Base-by-base conservation (phyloP, 2,329 filamentous ascomycete genomes). In the Didymella keratinophila region DNA sequence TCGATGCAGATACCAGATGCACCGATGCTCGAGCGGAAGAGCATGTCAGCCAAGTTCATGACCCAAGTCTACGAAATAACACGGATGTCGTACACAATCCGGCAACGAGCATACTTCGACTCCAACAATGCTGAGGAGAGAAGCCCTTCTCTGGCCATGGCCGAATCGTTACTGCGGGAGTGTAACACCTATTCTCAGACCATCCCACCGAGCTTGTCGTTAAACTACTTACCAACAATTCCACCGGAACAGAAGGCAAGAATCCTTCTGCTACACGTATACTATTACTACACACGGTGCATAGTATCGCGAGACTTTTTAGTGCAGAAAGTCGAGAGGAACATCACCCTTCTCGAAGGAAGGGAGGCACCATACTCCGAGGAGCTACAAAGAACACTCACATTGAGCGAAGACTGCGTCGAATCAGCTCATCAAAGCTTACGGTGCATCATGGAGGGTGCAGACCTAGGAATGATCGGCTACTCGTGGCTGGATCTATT, bases 321-420 rank as follows among this genome's bases (percentile, higher is more conserved):
- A 12, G 51, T 70, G 20, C 63, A 64, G n/a, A 71, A 69, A 27
- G 61, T 69, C 2, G 67, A 71, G 34, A 60, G 61, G n/a, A 61
- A 60, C 27, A 58, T 71, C 4, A 52, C 52, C 21, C 55, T 54
- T 12, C 45, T 69, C 12, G 67, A 69, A 48, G 52, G 55, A 7
- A 60, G 58, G 14, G 9, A 49, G 4, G 30, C 45, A 5, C 52
- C 56, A 2, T n/a, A 46, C 30, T 57, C 64, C 4, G 60, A 63
- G 14, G 57, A 69, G 43, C 63, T 62, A 50, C 47, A 37, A 23
- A 65, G 55, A 25, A 63, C 52, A 27, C 49, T 70, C 5, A 28
- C 45, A 10, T 47, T 72, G n/a, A 63, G 63, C 32, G 69, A 71
- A 46, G 68, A 71, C 27, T 72, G 70, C 52, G 65, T 72, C 9